These are phyloP conservation scores for Saturnispora mendoncae DNA, from an alignment of 805 yeast species.

Conservation along the genomic window DNA sequence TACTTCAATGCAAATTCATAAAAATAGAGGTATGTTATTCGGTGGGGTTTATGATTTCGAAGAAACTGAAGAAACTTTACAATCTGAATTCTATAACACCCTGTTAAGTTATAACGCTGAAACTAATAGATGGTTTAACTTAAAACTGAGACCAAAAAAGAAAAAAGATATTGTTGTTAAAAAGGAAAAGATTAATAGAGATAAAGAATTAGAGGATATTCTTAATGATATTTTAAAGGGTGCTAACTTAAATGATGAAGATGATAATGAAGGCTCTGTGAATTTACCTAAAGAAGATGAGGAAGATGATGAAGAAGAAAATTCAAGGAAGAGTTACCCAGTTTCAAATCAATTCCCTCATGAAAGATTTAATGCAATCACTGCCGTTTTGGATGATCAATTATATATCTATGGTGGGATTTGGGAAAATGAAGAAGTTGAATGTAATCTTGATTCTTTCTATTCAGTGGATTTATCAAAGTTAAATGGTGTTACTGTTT, in stretches of 20 bases:
- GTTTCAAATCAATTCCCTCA: constrained; percentile 66
- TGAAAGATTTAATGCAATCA: constrained; percentile 76
- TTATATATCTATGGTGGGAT: constrained; percentile 84
- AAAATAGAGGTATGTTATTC: constrained; percentile 84
- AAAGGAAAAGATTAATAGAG: constrained; percentile 47
- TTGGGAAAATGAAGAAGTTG: constrained; percentile 84
- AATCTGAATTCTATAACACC: constrained; percentile 75
- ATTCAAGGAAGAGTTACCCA: constrained; percentile 38
- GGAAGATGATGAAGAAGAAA: constrained; percentile 31
- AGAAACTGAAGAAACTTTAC: constrained; percentile 88
- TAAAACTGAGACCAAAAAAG: constrained; percentile 54
- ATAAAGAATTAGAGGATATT: constrained; percentile 74
- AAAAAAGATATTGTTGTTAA: constrained; percentile 34
- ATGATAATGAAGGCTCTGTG: constrained; percentile 30
- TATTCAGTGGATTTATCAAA: constrained; percentile 80
- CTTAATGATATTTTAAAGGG: constrained; percentile 65
- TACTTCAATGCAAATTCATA: constrained; percentile 78
- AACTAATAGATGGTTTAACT: constrained; percentile 78
- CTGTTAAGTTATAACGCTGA: constrained; percentile 77
- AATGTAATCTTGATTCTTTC: constrained; percentile 73
- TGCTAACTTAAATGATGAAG: constrained; percentile 57
- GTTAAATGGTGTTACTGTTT: constrained; percentile 77
- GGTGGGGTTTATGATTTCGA: constrained; percentile 95
- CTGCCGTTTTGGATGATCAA: constrained; percentile 77
- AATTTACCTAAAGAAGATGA: constrained; percentile 14